Base-by-base conservation (phyloP, 805 yeast genomes). In the Komagataella mondaviorum region DNA sequence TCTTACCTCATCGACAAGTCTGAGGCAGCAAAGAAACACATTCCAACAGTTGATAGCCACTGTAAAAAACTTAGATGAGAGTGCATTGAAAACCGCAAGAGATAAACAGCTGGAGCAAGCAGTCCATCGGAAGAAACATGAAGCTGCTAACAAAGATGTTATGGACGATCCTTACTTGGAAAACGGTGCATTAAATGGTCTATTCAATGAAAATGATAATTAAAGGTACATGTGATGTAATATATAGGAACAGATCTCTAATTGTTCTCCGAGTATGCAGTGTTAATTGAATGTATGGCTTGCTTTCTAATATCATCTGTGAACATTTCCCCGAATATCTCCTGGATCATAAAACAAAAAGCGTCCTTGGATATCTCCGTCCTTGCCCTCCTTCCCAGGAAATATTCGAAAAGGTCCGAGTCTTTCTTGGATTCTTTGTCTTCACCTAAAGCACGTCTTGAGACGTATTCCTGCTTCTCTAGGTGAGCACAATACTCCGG, bases 1-100 rank as follows among this genome's bases (percentile, higher is more conserved):
- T 44, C 66, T 90, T 48, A 76, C 79, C 49, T 75, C 74, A 49
- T 81, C 88, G n/a, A 77, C 81, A 62, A 75, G 81, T 48, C 69
- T 84, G 57, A 77, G 89, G 55, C 93, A 86, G 59, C 95, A 88
- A 68, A 74, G 96, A 55, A 80, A 85, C 22, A 81, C 88, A 23
- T 76, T 90, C 66, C 66, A 88, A 54, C 93, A 86, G 54, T 80
- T 88, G 62, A 72, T 90, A n/a, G 75, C 80, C 49, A 73, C 77
- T 51, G 78, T 85, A 18, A 80, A 80, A 55, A 78, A 71, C 57
- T 66, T 66, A 44, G 72, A 68, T 6, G 71, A 67, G 23, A 73
- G 69, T 20, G 71, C 66, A 49, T 20, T 44, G 48, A 51, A 20
- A 30, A 77, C 67, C 61, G 71, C 64, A 52, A 74, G 79, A 61